Evolutionary conservation across 805 yeast species (phyloP), one percentile per base, ranked within the genome.

Genomic region (Pichia eremophila): DNA sequence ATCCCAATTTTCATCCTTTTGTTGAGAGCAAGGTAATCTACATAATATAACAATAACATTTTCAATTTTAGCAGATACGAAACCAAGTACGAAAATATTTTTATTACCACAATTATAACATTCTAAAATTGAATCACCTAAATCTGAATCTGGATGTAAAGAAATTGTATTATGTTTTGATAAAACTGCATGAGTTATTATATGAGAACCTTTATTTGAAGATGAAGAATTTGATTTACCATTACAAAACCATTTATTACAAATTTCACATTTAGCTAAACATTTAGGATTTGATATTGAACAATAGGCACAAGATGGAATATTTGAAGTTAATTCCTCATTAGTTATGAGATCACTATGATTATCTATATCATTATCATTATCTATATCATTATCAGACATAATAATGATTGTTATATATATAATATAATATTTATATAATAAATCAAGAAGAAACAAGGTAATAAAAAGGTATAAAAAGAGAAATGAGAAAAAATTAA

Each of bases 211-310:
- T 14, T 59, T 45, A 15, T 34, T 34, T 15, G 85, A 31, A 11
- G 76, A 67, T 12, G 77, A 65, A 15, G 85, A 31, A 12, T 75
- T 66, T 12, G 77, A 65, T 48, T 78, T 78, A 14, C 85, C 75
- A 61, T 90, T 90, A 69, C 97, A 90, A 62, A 90, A 90, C 96
- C 96, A 90, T 60, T 80, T 82, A 55, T 77, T 65, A 64, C 96
- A 90, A 7, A 73, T 70, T 49, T 77, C 76, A 68, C 97, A 90
- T 54, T 82, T 79, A 39, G 85, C 84, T 14, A 88, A 84, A 43
- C 83, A 73, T 7, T 76, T 62, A 1, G 87, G 74, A 10, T 77
- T 64, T 50, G 78, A 79, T 28, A 86, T 70, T 1, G 89, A 93
- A 67, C 97, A 89, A 63, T 89, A 89, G 3, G 75, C 60, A 55